These are phyloP conservation scores for Pestalotiopsis sp. DNA, from an alignment of 2,329 filamentous ascomycete species.

Conservation along the genomic window DNA sequence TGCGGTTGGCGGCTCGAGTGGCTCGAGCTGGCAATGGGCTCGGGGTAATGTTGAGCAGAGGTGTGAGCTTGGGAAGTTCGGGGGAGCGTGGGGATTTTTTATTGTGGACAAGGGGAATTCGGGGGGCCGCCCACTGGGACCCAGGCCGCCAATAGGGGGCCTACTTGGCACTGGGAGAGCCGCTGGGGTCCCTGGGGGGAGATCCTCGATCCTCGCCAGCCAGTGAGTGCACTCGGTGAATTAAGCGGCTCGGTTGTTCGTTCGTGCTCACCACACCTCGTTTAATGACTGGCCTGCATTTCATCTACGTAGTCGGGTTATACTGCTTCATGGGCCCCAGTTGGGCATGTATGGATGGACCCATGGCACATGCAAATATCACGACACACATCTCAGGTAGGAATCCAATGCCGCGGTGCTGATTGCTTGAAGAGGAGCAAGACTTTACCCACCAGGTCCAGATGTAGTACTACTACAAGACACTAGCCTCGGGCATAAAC, in stretches of 20 bases:
- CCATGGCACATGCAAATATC: too few relatives aligned
- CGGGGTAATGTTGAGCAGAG: slow-evolving; percentile 49
- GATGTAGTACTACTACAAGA: too few relatives aligned
- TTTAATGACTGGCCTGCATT: background rate
- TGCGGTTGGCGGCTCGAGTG: background rate
- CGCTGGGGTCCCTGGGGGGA: too few relatives aligned
- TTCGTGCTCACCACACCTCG: background rate
- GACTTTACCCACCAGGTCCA: too few relatives aligned
- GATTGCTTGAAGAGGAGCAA: too few relatives aligned
- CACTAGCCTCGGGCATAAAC: too few relatives aligned
- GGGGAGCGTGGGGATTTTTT: slow-evolving; percentile 12
- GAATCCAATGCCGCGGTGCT: too few relatives aligned
- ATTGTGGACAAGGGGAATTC: slow-evolving; percentile 11
- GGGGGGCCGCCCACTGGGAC: background rate
- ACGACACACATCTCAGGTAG: too few relatives aligned
- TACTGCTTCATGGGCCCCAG: too few relatives aligned
- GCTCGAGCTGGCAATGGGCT: slow-evolving; percentile 23
- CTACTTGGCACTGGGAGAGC: background rate
- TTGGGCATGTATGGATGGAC: too few relatives aligned
- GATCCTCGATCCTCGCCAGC: background rate
- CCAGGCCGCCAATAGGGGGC: background rate
- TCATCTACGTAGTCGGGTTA: background rate
- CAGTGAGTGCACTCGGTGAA: background rate
- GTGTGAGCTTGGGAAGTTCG: slow-evolving; percentile 18
- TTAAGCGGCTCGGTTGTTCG: background rate